Evolutionary conservation across 768 basidiomycete species (phyloP).

Genomic region (Psilocybe tampanensis): DNA sequence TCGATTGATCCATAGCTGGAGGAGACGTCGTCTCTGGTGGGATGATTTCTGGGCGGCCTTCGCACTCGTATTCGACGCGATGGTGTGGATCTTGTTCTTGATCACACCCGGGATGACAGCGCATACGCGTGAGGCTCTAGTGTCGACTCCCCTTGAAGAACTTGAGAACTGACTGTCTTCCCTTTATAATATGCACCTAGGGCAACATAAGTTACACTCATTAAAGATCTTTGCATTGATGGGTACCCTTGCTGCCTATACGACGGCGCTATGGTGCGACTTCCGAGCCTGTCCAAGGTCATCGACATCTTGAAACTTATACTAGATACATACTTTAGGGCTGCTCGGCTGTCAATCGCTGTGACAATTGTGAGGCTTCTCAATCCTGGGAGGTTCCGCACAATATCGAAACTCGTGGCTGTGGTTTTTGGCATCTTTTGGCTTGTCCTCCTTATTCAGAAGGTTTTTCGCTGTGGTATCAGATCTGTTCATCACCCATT

Average conservation of each 20-base stretch:
- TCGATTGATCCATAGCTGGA: constrained; percentile 1
- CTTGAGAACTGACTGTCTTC: too few species aligned
- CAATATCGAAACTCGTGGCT: background rate
- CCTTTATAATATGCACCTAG: background rate
- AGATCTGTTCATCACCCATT: background rate
- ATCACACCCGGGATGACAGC: too few species aligned
- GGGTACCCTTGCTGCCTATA: background rate
- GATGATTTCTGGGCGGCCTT: constrained; percentile 1
- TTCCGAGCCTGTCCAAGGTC: background rate
- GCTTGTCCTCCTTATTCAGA: constrained; percentile 1
- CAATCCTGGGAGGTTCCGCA: background rate
- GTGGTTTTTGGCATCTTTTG: background rate
- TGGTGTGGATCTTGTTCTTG: constrained; percentile 3
- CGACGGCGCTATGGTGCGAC: background rate
- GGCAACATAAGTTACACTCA: background rate
- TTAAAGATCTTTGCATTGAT: background rate
- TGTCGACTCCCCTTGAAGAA: too few species aligned
- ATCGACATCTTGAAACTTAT: background rate
- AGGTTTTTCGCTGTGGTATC: constrained; percentile 3
- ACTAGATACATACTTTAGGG: background rate
- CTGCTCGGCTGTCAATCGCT: constrained; percentile 3
- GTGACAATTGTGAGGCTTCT: constrained; percentile 7
- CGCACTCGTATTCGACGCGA: background rate
- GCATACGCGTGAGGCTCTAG: too few species aligned
- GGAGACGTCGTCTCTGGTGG: constrained; percentile 1